Conservation (phyloP, 345 rosid genomes). For the Mallotus nudiflorus region DNA sequence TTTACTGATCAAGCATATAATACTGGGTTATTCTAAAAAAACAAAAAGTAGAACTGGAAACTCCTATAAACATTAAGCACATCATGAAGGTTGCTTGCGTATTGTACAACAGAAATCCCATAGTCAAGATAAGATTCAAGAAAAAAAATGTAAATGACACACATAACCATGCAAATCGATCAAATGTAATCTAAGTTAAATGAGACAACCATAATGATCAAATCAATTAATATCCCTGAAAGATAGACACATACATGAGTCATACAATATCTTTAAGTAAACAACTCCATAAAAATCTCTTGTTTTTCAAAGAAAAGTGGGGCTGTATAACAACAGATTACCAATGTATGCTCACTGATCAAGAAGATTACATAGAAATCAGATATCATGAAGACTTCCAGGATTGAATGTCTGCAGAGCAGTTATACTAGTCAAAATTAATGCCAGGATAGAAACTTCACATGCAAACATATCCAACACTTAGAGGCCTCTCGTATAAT, state of each 20-base stretch:
- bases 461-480: not conserved
- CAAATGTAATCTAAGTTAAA: not conserved
- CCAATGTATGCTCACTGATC: not conserved
- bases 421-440: not conserved
- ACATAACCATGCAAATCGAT: not conserved
- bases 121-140: not conserved
- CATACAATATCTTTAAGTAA: not conserved
- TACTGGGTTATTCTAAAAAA: not conserved
- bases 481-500: not conserved
- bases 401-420: not conserved
- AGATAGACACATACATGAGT: not conserved
- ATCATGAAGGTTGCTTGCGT: not conserved
- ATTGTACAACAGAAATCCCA: not conserved
- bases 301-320: not conserved
- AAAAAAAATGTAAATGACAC: not conserved
- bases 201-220: not conserved
- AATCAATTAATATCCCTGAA: not conserved
- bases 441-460: not conserved
- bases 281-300: not conserved
- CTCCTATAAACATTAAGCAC: not conserved
- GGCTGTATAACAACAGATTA: not conserved
- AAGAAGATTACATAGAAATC: not conserved
- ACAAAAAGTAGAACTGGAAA: constrained; percentile 1
- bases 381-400: not conserved
- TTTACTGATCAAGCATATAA: not conserved